Base-by-base conservation (phyloP, 176 grass and related monocot genomes). In the Aegilops umbellulata region DNA sequence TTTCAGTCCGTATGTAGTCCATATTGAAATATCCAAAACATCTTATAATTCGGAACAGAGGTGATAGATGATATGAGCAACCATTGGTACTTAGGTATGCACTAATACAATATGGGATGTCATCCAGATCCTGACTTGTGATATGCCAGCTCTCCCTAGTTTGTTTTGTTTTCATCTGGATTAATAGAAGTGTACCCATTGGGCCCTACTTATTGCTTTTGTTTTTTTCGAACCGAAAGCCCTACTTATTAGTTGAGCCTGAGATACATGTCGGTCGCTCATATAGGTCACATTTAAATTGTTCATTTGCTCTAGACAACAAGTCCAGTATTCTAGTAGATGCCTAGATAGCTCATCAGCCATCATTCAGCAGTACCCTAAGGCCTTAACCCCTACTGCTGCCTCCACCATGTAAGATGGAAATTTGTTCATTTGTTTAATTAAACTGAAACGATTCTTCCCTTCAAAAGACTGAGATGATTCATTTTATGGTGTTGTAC, bases 401-500 rank as follows among this genome's bases (percentile, higher is more conserved):
- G 39, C 26, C 70, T 4, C 36, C 66, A 74, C 42, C 58, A 61
- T 6, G 34, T 60, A 60, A 68, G 49, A 8, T 67, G 41, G 41
- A 53, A 90, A 65, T 65, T n/a, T 78, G 71, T 13, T 38, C 20
- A 30, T 63, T 70, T 80, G 2, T 23, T 68, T 34, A n/a, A 65
- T 10, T 62, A 46, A 58, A 4, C 6, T 84, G 53, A 70, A 71
- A 51, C 60, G 15, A 38, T 71, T 4, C 42, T 46, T 46, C 42
- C 10, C 42, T 46, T 46, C 0, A 46, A 46, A 46, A 46, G 46
- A 4, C 8, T 84, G 53, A 70, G 65, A 51, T 70, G 15, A 25
- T 71, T 9, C 76, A 83, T 97, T 0, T 75, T 70, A n/a, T 73
- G 60, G 19, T 38, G 41, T 78, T 80, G 22, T 82, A 49, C 97